phyloP scores from a whole-genome alignment of 345 rosid species.

The Conringia planisiliqua region DNA sequence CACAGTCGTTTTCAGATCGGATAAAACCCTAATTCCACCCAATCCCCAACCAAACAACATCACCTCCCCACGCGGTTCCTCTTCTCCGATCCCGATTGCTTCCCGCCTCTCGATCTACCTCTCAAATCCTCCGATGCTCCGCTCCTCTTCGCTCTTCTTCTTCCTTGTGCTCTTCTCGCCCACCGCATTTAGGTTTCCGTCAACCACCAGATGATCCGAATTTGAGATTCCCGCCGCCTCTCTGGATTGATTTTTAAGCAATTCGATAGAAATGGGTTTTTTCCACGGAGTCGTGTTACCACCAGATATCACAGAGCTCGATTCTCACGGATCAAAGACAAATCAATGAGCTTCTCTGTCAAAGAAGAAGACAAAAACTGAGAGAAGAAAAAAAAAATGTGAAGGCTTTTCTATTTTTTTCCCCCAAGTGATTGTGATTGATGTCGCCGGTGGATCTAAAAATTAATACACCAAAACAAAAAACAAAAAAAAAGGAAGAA shows the following conservation, averaged over 20 bases:
- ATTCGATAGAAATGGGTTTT: slow-evolving; percentile 23
- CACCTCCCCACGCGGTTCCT: slow-evolving; percentile 48
- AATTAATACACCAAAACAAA: not conserved
- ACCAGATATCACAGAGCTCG: slow-evolving; percentile 1
- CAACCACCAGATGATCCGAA: slow-evolving; percentile 9
- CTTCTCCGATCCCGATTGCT: slow-evolving; percentile 29
- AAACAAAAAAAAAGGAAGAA: not conserved
- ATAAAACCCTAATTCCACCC: slow-evolving; percentile 37
- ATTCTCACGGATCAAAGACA: slow-evolving; percentile 22
- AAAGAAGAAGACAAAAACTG: slow-evolving; percentile 13
- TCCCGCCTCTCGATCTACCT: slow-evolving; percentile 30
- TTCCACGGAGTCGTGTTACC: not conserved
- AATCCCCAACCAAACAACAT: slow-evolving; percentile 57
- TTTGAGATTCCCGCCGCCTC: slow-evolving; percentile 5
- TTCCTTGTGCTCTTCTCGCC: slow-evolving; percentile 38
- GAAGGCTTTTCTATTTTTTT: not conserved
- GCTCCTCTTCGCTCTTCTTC: slow-evolving; percentile 7
- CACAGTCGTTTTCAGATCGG: slow-evolving; percentile 25
- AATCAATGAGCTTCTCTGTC: slow-evolving; percentile 25
- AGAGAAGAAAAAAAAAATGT: slow-evolving; percentile 9
- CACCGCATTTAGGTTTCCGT: slow-evolving; percentile 52
- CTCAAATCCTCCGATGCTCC: slow-evolving; percentile 21
- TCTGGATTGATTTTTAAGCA: not conserved
- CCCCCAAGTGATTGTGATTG: slow-evolving; percentile 3
- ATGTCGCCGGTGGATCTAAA: slow-evolving; percentile 28